These are phyloP conservation scores for Phycomyces blakesleeanus DNA, from an alignment of 192 early-diverging fungal species.

Conservation along the genomic window DNA sequence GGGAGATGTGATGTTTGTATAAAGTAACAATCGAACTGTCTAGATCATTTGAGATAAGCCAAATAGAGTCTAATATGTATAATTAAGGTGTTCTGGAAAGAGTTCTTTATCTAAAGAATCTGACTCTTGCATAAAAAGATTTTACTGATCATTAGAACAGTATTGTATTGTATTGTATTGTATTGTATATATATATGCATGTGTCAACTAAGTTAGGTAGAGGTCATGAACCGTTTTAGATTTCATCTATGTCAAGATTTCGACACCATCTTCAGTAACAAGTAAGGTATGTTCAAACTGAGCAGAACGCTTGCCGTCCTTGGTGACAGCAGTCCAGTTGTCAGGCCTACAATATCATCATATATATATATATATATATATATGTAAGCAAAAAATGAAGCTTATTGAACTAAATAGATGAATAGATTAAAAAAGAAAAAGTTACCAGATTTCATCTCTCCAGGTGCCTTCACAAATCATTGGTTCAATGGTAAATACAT, in stretches of 20 bases:
- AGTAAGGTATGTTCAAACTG: conserved; percentile 97
- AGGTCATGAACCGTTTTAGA: too few species aligned
- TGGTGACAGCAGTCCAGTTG: conserved; percentile 86
- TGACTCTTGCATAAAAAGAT: neutral
- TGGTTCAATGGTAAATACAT: conserved; percentile 98
- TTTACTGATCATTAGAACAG: neutral
- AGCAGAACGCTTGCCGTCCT: conserved; percentile 91
- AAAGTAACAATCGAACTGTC: too few species aligned
- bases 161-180: neutral
- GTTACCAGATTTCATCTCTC: conserved; percentile 60
- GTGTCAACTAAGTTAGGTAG: too few species aligned
- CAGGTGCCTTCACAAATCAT: conserved; percentile 92
- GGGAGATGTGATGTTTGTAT: too few species aligned
- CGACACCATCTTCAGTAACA: conserved; percentile 88
- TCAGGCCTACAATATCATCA: too few species aligned
- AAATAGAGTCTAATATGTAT: too few species aligned
- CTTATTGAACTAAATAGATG: too few species aligned
- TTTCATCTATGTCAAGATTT: conserved; percentile 59
- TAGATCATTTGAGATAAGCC: too few species aligned
- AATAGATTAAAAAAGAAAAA: too few species aligned
- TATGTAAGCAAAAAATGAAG: too few species aligned
- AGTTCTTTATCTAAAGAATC: neutral
- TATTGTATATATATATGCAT: neutral
- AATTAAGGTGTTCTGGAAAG: too few species aligned
- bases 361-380: neutral